These are phyloP conservation scores for Lasiodiplodia theobromae DNA, from an alignment of 2,329 filamentous ascomycete genomes.

Conservation along the genomic window DNA sequence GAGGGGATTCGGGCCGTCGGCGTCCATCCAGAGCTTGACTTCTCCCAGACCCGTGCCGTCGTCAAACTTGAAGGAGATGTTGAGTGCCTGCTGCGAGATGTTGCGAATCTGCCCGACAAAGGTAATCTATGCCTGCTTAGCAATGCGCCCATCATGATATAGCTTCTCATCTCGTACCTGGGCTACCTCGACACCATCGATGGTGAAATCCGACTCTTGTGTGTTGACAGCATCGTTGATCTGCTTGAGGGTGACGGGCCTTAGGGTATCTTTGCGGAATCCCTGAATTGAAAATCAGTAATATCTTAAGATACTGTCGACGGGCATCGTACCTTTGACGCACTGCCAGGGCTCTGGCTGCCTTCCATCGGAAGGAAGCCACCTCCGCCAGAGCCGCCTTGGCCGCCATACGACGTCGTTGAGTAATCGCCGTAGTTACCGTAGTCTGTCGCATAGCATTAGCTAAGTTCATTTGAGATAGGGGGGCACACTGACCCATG, in stretches of 20 bases:
- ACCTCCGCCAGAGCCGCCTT: conserved; percentile 63
- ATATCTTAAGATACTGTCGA: not conserved
- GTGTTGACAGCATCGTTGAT: conserved; percentile 80
- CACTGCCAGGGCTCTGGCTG: conserved; percentile 53
- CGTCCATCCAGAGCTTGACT: conserved; percentile 85
- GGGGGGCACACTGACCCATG: conserved; percentile 16
- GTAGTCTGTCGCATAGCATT: conserved; percentile 13
- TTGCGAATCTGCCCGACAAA: conserved; percentile 91
- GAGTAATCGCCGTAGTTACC: conserved; percentile 57
- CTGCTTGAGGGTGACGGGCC: conserved; percentile 96
- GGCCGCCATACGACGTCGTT: conserved; percentile 63
- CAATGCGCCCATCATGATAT: not conserved
- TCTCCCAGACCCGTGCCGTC: conserved; percentile 94
- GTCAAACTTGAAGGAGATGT: conserved; percentile 91
- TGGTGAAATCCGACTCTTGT: conserved; percentile 77
- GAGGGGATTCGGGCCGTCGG: conserved; percentile 58
- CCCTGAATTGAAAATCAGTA: conserved; percentile 48
- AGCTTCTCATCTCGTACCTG: conserved; percentile 50
- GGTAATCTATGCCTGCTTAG: conserved; percentile 67
- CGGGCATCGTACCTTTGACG: conserved; percentile 36
- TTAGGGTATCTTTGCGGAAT: conserved; percentile 83
- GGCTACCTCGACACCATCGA: conserved; percentile 77
- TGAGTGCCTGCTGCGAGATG: conserved; percentile 85
- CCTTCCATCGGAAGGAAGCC: conserved; percentile 65
- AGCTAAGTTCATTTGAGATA: not conserved